A percentile compares a stretch with the other conserved stretches of the same genome.
Evolutionary conservation across 2,329 filamentous ascomycete genomes (phyloP).

Genomic region (Pseudogymnoascus sp.): DNA sequence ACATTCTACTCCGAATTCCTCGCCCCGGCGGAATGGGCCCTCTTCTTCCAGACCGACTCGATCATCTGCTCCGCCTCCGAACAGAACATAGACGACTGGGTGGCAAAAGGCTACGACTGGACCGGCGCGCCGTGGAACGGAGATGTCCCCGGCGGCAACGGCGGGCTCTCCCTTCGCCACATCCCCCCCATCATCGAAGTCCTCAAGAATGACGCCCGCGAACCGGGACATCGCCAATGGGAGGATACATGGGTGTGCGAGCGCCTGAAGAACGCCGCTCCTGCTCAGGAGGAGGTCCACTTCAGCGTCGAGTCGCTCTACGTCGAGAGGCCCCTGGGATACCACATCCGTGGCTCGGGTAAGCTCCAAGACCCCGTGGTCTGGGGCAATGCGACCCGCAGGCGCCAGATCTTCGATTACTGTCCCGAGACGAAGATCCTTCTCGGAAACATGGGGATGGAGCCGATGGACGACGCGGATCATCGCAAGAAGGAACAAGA

Average conservation of each 20-base stretch:
- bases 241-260: conserved; percentile 26
- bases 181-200: conserved; percentile 47
- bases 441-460: conserved; percentile 32
- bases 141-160: conserved; percentile 40
- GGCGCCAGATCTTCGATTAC: conserved; percentile 48
- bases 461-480: conserved; percentile 26
- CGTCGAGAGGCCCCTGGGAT: conserved; percentile 46
- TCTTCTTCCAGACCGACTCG: conserved; percentile 25
- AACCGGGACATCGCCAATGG: conserved; percentile 42
- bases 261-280: conserved; percentile 12
- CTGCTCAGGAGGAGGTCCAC: neutral
- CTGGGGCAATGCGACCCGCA: conserved; percentile 41
- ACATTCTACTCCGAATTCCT: conserved; percentile 20
- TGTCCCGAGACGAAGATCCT: conserved; percentile 54
- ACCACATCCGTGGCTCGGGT: conserved; percentile 47
- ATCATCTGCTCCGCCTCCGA: conserved; percentile 22
- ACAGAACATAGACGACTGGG: conserved; percentile 22
- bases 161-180: conserved; percentile 44
- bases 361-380: conserved; percentile 37
- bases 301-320: conserved; percentile 37
- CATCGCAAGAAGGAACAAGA: conserved; percentile 16
- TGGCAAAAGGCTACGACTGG: conserved; percentile 30
- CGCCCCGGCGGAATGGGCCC: conserved; percentile 19
- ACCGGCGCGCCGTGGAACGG: conserved; percentile 42
- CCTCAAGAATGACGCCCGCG: conserved; percentile 40